phyloP scores from a whole-genome alignment of 768 basidiomycete species.

The Psilocybe cyanescens region DNA sequence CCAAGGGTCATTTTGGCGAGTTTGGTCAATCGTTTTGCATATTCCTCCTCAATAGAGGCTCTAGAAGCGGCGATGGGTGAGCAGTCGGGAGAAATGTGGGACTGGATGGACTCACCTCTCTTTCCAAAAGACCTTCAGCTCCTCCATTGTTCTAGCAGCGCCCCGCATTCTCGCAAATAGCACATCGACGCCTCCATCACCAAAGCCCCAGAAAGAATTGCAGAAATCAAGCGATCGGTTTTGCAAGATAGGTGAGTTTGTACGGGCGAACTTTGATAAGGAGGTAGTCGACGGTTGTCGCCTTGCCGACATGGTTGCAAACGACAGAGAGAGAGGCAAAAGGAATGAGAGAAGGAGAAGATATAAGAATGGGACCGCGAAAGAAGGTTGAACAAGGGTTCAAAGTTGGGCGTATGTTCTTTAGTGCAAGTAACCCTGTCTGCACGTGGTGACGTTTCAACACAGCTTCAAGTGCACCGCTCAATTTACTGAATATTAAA shows the following conservation, averaged over 20 bases:
- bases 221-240: conserved; percentile 83
- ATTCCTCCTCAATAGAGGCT: conserved; percentile 92
- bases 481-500: background rate
- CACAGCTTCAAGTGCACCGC: background rate
- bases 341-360: background rate
- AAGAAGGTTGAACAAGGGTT: conserved; percentile 2
- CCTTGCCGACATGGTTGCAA: conserved; percentile 62
- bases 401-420: background rate
- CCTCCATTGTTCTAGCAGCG: conserved; percentile 85
- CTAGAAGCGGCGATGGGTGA: conserved; percentile 41
- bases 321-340: background rate
- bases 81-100: conserved; percentile 1
- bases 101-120: conserved; percentile 68
- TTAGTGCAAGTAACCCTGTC: background rate
- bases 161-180: conserved; percentile 90
- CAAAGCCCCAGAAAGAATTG: conserved; percentile 94
- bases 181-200: conserved; percentile 89
- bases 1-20: conserved; percentile 79
- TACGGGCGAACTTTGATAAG: conserved; percentile 68
- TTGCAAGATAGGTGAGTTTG: conserved; percentile 49
- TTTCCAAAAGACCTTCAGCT: conserved; percentile 87
- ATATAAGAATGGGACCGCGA: background rate
- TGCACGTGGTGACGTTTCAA: conserved; percentile 4
- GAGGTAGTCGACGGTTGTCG: conserved; percentile 86
- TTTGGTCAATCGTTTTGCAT: conserved; percentile 82